Evolutionary conservation across 163 green algal species (phyloP), one percentile per base, ranked within the genome.

Genomic region (Picocystis sp.): DNA sequence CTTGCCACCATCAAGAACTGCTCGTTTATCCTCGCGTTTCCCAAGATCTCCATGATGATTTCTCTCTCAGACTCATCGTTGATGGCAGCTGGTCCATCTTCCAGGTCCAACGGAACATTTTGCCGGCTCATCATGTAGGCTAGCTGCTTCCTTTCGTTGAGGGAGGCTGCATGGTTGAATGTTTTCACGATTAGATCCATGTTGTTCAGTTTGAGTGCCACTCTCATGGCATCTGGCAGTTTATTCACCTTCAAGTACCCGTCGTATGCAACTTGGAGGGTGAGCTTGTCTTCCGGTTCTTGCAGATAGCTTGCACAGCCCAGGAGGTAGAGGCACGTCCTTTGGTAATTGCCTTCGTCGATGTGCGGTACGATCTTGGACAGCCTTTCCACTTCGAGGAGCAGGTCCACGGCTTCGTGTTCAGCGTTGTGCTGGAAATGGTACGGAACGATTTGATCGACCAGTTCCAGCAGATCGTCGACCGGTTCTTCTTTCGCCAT

Each of bases 351-450:
- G 48, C 76, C 81, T 24, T 81, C 76, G 47, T 93, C 85, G 10
- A 92, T 78, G 60, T 90, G 62, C 24, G 94, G 79, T 48, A 71
- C 53, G 22, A 98, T 65, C 45, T 81, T 50, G 15, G 79, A 64
- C 47, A 98, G 69, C 17, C 65, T 63, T 46, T 80, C 71, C 22
- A 95, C 89, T 70, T 98, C 90, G 19, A 98, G 71, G 52, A 95
- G 75, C 53, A 98, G 60, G 67, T 98, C 90, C 22, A 98, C 87
- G 2, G 90, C 90, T 64, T 98, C 90, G 1, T 89, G 89, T 75
- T 97, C 90, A 17, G 89, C 82, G 53, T 94, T 93, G 72, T 97
- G 84, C n/a, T 78, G 66, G 76, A 97, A 90, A 64, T 97, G 79
- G 64, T 89, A 94, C 0, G 89, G 89, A 25, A 94, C 79, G 54